phyloP scores from a whole-genome alignment of 2,329 filamentous ascomycete genomes.

The Ilyonectria destructans region DNA sequence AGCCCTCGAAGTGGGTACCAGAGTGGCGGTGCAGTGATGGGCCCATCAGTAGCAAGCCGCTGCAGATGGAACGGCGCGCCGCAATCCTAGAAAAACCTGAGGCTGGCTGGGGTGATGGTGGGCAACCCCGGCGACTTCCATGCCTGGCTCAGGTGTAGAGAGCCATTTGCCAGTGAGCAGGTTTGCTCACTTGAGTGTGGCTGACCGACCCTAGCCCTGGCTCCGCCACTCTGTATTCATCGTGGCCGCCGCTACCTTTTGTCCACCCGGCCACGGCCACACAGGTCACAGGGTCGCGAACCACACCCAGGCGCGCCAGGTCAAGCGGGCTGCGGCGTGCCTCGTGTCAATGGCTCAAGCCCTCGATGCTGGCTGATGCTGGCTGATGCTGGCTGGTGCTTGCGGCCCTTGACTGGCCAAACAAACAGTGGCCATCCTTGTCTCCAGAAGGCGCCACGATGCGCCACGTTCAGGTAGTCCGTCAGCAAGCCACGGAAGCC shows the following conservation, averaged over 20 bases:
- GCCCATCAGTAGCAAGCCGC: slow-evolving; percentile 21
- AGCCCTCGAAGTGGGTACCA: slow-evolving; percentile 15
- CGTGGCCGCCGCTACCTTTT: slow-evolving; percentile 7
- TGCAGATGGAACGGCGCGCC: slow-evolving; percentile 24
- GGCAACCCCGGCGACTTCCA: slow-evolving; percentile 17
- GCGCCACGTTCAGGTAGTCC: slow-evolving; percentile 44
- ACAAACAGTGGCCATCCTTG: slow-evolving; percentile 24
- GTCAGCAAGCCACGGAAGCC: slow-evolving; percentile 38
- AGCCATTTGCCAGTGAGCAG: slow-evolving; percentile 3
- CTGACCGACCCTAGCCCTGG: slow-evolving; percentile 25
- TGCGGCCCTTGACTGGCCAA: background rate
- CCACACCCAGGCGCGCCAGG: slow-evolving; percentile 2
- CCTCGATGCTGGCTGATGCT: slow-evolving; percentile 8
- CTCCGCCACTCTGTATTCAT: slow-evolving; percentile 26
- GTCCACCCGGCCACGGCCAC: background rate
- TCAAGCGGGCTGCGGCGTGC: background rate
- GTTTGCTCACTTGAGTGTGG: slow-evolving; percentile 21
- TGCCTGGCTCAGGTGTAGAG: slow-evolving; percentile 12
- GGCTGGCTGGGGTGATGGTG: slow-evolving; percentile 11
- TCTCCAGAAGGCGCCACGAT: slow-evolving; percentile 40
- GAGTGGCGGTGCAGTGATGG: slow-evolving; percentile 30
- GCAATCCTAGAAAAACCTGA: slow-evolving; percentile 26
- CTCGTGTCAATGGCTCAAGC: slow-evolving; percentile 25
- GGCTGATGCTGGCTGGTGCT: slow-evolving; percentile 5
- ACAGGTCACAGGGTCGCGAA: background rate